Conservation (phyloP, 805 yeast genomes). For the Millerozyma miso region DNA sequence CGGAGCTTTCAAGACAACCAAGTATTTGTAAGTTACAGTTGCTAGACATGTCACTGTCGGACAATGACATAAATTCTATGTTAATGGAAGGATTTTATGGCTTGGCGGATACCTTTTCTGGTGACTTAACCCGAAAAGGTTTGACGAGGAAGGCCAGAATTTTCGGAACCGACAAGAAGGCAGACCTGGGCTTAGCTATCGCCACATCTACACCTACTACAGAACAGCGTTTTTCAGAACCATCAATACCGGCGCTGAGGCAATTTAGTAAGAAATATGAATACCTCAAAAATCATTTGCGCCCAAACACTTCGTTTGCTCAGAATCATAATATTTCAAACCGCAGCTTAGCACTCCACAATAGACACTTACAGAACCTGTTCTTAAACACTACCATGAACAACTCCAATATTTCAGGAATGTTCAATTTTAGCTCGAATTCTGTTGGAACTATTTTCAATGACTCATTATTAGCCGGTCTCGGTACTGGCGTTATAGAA, state of each 20-base stretch:
- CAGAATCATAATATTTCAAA: slow-evolving; percentile 5
- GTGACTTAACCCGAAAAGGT: slow-evolving; percentile 29
- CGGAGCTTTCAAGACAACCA: slow-evolving; percentile 7
- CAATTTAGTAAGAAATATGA: slow-evolving; percentile 13
- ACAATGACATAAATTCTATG: slow-evolving; percentile 21
- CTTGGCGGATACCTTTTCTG: slow-evolving; percentile 20
- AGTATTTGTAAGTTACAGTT: slow-evolving; percentile 19
- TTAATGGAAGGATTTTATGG: slow-evolving; percentile 19
- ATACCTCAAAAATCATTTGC: slow-evolving; percentile 29
- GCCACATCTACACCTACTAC: neutral
- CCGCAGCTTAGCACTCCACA: slow-evolving; percentile 4
- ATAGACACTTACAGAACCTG: slow-evolving; percentile 1
- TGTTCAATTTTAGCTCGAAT: slow-evolving; percentile 7
- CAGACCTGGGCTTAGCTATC: neutral
- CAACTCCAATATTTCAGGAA: slow-evolving; percentile 10
- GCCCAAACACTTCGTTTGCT: slow-evolving; percentile 1
- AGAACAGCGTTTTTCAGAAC: neutral
- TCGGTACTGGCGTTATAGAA: slow-evolving; percentile 34
- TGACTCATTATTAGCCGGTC: slow-evolving; percentile 28
- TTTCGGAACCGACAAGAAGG: slow-evolving; percentile 1
- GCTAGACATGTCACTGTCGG: slow-evolving; percentile 30
- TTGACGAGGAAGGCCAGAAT: slow-evolving; percentile 14
- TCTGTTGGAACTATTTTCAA: slow-evolving; percentile 13
- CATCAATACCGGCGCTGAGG: neutral
- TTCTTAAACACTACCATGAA: slow-evolving; percentile 12